A percentile compares a stretch with the other conserved stretches of the same genome.
Evolutionary conservation across 148 eudicot species (phyloP).

Genomic region (Chenopodium berlandieri): DNA sequence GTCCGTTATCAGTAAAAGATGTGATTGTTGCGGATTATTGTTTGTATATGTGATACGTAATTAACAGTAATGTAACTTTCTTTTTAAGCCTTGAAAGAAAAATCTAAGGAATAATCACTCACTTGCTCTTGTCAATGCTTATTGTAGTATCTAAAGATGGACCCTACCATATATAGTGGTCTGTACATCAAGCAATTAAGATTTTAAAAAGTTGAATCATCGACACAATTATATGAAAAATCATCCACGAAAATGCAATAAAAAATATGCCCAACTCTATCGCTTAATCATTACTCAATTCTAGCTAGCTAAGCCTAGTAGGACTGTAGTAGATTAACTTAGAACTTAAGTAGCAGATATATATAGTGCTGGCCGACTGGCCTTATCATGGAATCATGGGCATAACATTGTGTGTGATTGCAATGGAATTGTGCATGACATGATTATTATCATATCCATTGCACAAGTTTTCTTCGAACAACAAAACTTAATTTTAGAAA

Average conservation of each 20-base stretch:
- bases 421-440: too few relatives aligned
- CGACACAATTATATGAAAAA: background rate
- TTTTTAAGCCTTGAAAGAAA: background rate
- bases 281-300: background rate
- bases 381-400: too few relatives aligned
- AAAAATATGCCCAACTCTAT: background rate
- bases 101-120: background rate
- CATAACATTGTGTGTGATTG: too few relatives aligned
- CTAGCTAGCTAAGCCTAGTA: background rate
- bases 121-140: constrained; percentile 1
- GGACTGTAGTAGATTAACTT: background rate
- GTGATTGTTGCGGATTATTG: too few relatives aligned
- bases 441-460: too few relatives aligned
- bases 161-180: background rate
- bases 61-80: too few relatives aligned
- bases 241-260: background rate
- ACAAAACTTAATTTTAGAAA: too few relatives aligned
- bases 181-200: background rate
- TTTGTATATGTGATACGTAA: too few relatives aligned
- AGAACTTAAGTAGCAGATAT: too few relatives aligned
- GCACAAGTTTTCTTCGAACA: too few relatives aligned
- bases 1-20: too few relatives aligned
- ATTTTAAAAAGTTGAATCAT: background rate
- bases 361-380: too few relatives aligned
- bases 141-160: background rate